phyloP scores from a whole-genome alignment of 805 yeast genomes.

The Lachancea fermentati region DNA sequence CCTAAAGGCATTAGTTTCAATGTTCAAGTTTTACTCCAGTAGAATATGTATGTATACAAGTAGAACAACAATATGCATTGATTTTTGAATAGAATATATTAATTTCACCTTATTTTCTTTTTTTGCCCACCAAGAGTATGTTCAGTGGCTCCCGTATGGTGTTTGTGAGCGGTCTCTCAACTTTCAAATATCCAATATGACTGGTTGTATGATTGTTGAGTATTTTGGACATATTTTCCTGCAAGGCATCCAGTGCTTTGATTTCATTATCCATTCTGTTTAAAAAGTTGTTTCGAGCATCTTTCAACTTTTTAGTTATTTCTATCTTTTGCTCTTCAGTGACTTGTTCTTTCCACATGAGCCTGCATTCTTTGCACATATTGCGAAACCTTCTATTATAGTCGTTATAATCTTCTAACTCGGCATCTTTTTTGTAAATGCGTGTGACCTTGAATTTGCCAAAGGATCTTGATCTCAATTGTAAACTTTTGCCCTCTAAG shows the following conservation, averaged over 20 bases:
- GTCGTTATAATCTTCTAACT: slow-evolving; percentile 1
- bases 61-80: not conserved
- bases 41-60: not conserved
- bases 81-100: not conserved
- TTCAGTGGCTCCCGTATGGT: not conserved
- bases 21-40: slow-evolving; percentile 22
- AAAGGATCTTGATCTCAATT: slow-evolving; percentile 1
- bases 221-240: not conserved
- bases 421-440: too few species aligned
- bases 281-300: slow-evolving; percentile 12
- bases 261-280: slow-evolving; percentile 12
- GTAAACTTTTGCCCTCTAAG: not conserved
- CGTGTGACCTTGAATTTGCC: slow-evolving; percentile 2
- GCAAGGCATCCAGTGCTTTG: slow-evolving; percentile 10
- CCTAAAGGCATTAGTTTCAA: slow-evolving; percentile 31
- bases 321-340: slow-evolving; percentile 15
- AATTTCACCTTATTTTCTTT: not conserved
- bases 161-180: not conserved
- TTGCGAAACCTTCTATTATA: slow-evolving; percentile 16
- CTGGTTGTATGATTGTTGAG: not conserved
- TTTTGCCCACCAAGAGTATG: too few species aligned
- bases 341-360: slow-evolving; percentile 20
- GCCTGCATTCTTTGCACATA: slow-evolving; percentile 25
- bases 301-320: slow-evolving; percentile 14
- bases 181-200: not conserved